Evolutionary conservation across 768 basidiomycete genomes (phyloP).

Genomic region (Serpula lacrymans): DNA sequence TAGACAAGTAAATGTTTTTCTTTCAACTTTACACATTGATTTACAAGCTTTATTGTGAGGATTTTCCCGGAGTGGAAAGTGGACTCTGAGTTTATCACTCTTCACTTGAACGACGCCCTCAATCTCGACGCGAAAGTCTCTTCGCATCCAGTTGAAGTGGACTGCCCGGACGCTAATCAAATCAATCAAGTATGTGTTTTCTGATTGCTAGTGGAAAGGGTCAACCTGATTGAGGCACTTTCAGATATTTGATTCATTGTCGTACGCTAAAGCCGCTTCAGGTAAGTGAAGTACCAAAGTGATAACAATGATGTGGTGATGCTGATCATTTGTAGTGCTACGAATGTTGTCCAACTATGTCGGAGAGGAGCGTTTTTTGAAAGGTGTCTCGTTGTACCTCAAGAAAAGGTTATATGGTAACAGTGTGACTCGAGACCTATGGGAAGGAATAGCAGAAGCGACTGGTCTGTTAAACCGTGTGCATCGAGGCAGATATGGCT

Average conservation of each 20-base stretch:
- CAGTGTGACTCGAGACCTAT: constrained; percentile 81
- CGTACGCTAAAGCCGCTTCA: constrained; percentile 82
- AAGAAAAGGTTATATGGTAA: constrained; percentile 85
- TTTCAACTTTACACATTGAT: constrained; percentile 2
- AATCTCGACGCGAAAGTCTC: constrained; percentile 80
- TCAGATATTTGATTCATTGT: constrained; percentile 88
- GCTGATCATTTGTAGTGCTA: constrained; percentile 49
- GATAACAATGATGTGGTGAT: background rate
- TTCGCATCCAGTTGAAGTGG: constrained; percentile 91
- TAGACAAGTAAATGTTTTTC: constrained; percentile 49
- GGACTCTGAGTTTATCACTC: constrained; percentile 76
- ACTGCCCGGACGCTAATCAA: constrained; percentile 80
- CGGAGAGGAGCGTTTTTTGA: constrained; percentile 84
- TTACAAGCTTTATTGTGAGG: constrained; percentile 30
- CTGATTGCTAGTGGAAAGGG: background rate
- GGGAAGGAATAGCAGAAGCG: constrained; percentile 78
- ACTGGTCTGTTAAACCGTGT: constrained; percentile 40
- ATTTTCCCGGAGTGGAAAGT: constrained; percentile 87
- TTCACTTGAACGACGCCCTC: constrained; percentile 73
- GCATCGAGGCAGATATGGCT: background rate
- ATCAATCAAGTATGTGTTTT: constrained; percentile 60
- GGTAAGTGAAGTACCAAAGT: constrained; percentile 45
- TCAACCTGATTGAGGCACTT: background rate
- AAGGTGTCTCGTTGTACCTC: constrained; percentile 88
- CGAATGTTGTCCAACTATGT: constrained; percentile 90